phyloP scores from a whole-genome alignment of 75 land plant species.

The Selaginella moellendorffii region DNA sequence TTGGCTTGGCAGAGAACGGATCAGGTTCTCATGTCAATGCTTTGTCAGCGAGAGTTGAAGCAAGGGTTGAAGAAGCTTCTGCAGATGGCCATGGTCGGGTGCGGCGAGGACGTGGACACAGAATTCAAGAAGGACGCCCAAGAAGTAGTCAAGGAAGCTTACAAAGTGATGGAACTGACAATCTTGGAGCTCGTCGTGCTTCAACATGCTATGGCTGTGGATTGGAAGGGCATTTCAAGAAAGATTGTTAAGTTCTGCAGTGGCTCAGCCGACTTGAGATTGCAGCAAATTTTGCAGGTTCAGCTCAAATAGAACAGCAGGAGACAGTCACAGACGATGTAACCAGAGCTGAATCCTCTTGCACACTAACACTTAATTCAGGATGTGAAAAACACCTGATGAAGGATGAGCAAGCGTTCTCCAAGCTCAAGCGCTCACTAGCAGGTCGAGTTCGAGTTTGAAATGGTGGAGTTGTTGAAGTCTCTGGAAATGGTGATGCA shows the following conservation, averaged over 20 bases:
- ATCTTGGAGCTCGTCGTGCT: background rate
- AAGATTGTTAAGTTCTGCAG: background rate
- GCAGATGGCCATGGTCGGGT: background rate
- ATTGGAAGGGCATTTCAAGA: background rate
- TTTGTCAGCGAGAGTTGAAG: background rate
- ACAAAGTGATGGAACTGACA: background rate
- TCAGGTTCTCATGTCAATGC: background rate
- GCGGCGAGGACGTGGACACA: no score
- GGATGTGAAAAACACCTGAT: background rate
- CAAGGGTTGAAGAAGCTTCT: background rate
- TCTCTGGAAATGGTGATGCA: background rate
- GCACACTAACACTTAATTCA: background rate
- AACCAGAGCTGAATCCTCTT: background rate
- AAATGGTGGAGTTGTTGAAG: background rate
- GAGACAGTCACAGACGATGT: background rate
- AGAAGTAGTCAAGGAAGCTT: background rate
- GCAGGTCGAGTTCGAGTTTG: background rate
- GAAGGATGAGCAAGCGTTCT: background rate
- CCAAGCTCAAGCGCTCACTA: background rate
- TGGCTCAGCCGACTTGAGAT: background rate
- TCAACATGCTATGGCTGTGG: background rate
- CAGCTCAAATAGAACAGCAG: background rate
- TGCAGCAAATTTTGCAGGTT: background rate
- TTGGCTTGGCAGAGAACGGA: no score
- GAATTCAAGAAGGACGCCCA: background rate